Conservation (phyloP, 805 yeast species). For the Candida succiphila region DNA sequence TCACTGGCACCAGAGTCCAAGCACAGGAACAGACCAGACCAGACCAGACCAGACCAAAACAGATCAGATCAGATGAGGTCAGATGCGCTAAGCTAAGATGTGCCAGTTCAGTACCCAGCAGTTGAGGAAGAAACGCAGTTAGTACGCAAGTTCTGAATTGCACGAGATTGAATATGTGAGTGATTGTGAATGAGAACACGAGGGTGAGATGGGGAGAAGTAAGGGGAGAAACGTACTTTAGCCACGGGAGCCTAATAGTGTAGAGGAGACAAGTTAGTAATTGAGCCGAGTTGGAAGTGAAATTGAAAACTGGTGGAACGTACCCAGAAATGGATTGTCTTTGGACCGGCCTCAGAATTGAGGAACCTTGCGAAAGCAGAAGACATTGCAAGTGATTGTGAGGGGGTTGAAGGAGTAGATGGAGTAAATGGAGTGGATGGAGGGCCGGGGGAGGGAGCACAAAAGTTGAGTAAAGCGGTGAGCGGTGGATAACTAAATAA, state of each 20-base stretch:
- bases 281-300: slow-evolving; percentile 4
- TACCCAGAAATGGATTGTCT: slow-evolving; percentile 97
- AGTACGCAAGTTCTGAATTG: too few relatives aligned
- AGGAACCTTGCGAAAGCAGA: slow-evolving; percentile 61
- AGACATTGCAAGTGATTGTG: slow-evolving; percentile 21
- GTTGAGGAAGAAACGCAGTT: too few relatives aligned
- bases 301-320: slow-evolving; percentile 11
- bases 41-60: too few relatives aligned
- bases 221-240: slow-evolving; percentile 33
- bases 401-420: not conserved
- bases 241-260: slow-evolving; percentile 42
- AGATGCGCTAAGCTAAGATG: not conserved
- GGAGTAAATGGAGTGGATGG: not conserved
- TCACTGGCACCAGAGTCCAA: not conserved
- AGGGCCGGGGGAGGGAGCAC: too few relatives aligned
- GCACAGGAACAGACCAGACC: not conserved
- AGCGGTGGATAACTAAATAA: too few relatives aligned
- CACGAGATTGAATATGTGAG: too few relatives aligned
- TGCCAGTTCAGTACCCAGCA: not conserved
- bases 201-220: too few relatives aligned
- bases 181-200: too few relatives aligned
- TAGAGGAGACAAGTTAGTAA: not conserved
- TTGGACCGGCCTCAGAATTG: slow-evolving; percentile 89
- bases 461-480: too few relatives aligned
- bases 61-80: too few relatives aligned